phyloP scores from a whole-genome alignment of 257 asterid genomes.

The Capsicum rhomboideum region DNA sequence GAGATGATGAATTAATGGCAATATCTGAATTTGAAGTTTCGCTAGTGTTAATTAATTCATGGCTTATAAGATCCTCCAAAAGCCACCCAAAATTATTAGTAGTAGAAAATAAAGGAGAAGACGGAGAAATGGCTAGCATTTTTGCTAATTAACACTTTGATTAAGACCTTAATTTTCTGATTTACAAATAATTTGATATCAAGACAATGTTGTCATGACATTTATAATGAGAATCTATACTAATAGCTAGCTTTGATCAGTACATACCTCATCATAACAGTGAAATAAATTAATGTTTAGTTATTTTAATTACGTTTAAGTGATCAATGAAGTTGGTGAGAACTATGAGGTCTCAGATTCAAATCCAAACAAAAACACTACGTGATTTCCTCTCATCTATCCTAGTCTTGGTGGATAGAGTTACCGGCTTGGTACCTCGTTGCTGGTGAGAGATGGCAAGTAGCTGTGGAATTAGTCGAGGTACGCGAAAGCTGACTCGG shows the following conservation, averaged over 20 bases:
- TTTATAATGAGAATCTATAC: background rate
- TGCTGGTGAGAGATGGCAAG: too few relatives aligned
- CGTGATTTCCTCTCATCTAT: too few relatives aligned
- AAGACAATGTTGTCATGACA: background rate
- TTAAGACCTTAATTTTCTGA: background rate
- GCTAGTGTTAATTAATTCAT: background rate
- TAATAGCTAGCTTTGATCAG: too few relatives aligned
- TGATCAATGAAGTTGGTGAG: too few relatives aligned
- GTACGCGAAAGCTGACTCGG: too few relatives aligned
- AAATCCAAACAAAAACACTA: too few relatives aligned
- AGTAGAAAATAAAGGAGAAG: background rate
- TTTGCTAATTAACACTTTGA: background rate
- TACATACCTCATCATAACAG: background rate
- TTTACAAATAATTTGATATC: background rate
- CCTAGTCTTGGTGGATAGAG: too few relatives aligned
- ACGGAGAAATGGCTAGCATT: background rate
- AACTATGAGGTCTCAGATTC: too few relatives aligned
- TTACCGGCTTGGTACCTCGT: too few relatives aligned
- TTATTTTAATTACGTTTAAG: too few relatives aligned
- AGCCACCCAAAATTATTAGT: background rate
- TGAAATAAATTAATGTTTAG: background rate
- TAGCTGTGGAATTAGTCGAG: too few relatives aligned
- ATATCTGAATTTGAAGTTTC: too few relatives aligned
- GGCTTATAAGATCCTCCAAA: background rate
- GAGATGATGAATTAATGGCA: background rate